phyloP scores from a whole-genome alignment of 306 rosid genomes.

The Spatholobus suberectus region DNA sequence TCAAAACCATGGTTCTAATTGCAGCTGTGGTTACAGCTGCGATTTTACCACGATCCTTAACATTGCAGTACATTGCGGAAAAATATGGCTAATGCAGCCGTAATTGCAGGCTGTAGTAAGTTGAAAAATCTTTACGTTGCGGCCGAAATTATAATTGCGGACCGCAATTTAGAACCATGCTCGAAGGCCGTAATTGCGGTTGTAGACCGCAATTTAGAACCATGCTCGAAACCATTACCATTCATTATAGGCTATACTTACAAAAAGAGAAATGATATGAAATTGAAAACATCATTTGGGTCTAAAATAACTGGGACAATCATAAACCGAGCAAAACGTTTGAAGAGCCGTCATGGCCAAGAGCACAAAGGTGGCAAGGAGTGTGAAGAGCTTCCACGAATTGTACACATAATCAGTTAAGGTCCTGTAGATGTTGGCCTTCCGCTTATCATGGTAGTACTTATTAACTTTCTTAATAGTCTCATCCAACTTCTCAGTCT shows the following conservation, averaged over 20 bases:
- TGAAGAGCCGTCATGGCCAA: slow-evolving; percentile 28
- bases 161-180: too few species aligned
- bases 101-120: too few species aligned
- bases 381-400: slow-evolving; percentile 32
- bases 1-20: too few species aligned
- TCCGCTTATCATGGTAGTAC: background rate
- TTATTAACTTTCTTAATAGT: background rate
- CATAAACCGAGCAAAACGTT: slow-evolving; percentile 28
- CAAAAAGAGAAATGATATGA: background rate
- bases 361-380: slow-evolving; percentile 24
- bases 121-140: too few species aligned
- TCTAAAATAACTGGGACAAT: background rate
- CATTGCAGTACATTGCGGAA: too few species aligned
- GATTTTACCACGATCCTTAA: too few species aligned
- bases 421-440: background rate
- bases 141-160: too few species aligned
- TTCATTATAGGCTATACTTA: background rate
- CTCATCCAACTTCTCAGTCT: background rate
- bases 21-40: too few species aligned
- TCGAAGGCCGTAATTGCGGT: too few species aligned
- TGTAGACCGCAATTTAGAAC: too few species aligned
- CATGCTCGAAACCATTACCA: background rate
- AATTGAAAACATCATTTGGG: background rate
- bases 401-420: slow-evolving; percentile 9
- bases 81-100: too few species aligned